Evolutionary conservation across 305 asterid genomes (phyloP).

Genomic region (Fraxinus albicans): DNA sequence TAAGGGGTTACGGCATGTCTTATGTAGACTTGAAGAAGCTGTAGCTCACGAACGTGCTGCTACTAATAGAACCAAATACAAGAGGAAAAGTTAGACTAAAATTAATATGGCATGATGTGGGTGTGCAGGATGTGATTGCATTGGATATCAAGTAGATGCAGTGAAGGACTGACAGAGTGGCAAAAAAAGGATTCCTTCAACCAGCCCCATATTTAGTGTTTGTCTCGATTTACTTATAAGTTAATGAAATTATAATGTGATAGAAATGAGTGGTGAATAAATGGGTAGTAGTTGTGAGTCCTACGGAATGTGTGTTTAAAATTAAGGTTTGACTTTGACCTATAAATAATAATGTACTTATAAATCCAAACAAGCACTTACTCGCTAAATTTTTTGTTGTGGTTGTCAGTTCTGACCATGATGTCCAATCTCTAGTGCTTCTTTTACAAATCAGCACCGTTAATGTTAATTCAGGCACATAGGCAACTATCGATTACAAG

Average conservation of each 20-base stretch:
- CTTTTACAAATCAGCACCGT: slow-evolving; percentile 1
- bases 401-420: background rate
- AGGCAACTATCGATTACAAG: background rate
- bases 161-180: background rate
- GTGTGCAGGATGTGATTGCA: background rate
- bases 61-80: background rate
- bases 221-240: background rate
- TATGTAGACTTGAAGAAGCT: background rate
- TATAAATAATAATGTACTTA: background rate
- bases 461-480: background rate
- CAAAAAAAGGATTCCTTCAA: background rate
- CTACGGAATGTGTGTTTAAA: background rate
- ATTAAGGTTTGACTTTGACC: background rate
- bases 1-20: background rate
- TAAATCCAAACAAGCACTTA: background rate
- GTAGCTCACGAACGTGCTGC: background rate
- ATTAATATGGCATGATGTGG: background rate
- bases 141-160: background rate
- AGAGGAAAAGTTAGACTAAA: background rate
- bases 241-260: background rate
- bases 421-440: background rate
- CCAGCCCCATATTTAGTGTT: background rate
- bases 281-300: background rate
- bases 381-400: background rate
- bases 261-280: background rate